Evolutionary conservation across 1,284 basidiomycete genomes (phyloP), one percentile per base, ranked within the genome.

Genomic region (Fomitopsis betulina): DNA sequence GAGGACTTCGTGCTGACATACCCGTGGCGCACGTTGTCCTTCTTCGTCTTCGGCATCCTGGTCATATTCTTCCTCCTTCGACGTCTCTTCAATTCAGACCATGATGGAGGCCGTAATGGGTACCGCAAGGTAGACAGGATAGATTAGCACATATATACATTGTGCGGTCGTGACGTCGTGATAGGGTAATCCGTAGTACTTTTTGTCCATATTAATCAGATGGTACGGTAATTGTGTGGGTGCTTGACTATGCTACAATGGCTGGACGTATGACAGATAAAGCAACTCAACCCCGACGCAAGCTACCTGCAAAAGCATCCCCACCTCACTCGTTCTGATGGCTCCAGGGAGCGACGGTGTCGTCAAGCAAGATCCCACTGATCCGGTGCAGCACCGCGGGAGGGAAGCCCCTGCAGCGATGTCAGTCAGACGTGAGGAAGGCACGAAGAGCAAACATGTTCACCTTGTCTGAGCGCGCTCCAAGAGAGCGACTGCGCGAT

Each of bases 391-490:
- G 74, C 19, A 79, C 77, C 5, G 76, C 76, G 43, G 70, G 68
- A 17, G 89, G 89, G 74, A 88, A 92, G 73, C 84, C 79, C 69
- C 89, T 89, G 54, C 2, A 15, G n/a, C 30, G 5, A n/a, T n/a
- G 5, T 15, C 53, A 50, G n/a, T 40, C 35, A 15, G 56, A 37
- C 53, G 50, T 13, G 10, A 38, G 39, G 37, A 35, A 50, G 54
- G 2, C 6, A 49, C 42, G 17, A 8, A 32, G 19, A 15, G 8
- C 12, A n/a, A 6, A 33, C 12, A 49, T 15, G 75, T 81, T 37
- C 65, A 86, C 88, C 94, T 82, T 62, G 83, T 79, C 73, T 87
- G 86, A 68, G 98, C 80, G 49, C 93, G 80, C 55, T 85, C 80
- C 19, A 97, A 77, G 0, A 99, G 76, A 1, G 77, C 80, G n/a